Evolutionary conservation across 768 basidiomycete genomes (phyloP), one percentile per base, ranked within the genome.

Genomic region (Collybiopsis confluens): DNA sequence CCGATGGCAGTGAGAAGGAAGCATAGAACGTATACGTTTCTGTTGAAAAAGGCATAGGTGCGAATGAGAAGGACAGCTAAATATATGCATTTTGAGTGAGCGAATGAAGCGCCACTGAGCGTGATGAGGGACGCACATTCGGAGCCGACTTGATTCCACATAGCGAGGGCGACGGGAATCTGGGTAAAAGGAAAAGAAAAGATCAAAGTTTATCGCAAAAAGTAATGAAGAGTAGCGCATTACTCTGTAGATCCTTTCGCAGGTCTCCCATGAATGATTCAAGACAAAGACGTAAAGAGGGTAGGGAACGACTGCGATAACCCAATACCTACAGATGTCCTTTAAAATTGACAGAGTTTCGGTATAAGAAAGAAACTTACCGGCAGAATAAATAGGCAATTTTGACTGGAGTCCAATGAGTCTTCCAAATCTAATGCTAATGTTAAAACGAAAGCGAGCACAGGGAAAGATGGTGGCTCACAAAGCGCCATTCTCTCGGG

Each of bases 111-210:
- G 33, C 10, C 18, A 38, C 54, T 54, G 52, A 55, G 55, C 21
- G 27, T 56, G 51, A 54, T 30, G 23, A 41, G 30, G 28, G 47
- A 70, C 76, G 56, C 57, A 85, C 86, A 83, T 72, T 90, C 86
- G 44, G 88, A 87, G 42, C 86, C 84, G 52, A 89, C 87, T 78
- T 90, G 89, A 61, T 91, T 91, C 88, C 88, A 90, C 82, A 90
- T 86, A 16, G 88, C 88, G 45, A 91, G 76, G 5, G 84, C 83
- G 54, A 90, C 89, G 4, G 89, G 89, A 49, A 90, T 82, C 88
- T 90, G 58, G 45, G 52, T 20, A 54, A 24, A 26, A n/a, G 47
- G 53, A 37, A 43, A 18, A 41, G 49, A 35, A 51, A 35, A 20
- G 48, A 44, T 18, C 45, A 36, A 41, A 16, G 27, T 55, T 37